Percentiles rank a stretch among this genome's conserved stretches.
phyloP scores from a whole-genome alignment of 805 yeast genomes.

The Teunomyces panamensis region DNA sequence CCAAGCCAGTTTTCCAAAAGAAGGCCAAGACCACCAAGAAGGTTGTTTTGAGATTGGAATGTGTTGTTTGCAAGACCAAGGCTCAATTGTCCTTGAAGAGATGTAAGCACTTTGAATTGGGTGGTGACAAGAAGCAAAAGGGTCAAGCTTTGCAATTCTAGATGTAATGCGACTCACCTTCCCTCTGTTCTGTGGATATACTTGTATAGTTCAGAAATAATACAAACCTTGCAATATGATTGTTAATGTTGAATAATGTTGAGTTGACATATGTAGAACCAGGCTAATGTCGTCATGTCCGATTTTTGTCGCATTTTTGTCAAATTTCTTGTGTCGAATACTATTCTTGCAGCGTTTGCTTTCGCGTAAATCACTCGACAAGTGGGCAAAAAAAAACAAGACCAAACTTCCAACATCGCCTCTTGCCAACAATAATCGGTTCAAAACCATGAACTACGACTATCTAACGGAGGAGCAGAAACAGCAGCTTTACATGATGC shows the following conservation, averaged over 20 bases:
- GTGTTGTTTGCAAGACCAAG: conserved; percentile 98
- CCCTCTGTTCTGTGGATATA: conserved; percentile 4
- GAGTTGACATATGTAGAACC: too few species aligned
- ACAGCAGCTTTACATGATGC: conserved; percentile 28
- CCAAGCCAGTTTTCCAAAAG: conserved; percentile 99
- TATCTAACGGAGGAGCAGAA: conserved; percentile 29
- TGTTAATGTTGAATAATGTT: neutral
- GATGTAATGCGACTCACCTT: conserved; percentile 19
- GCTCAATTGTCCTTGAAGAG: conserved; percentile 97
- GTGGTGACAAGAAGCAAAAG: conserved; percentile 99
- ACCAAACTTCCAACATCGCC: neutral
- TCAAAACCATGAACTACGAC: conserved; percentile 24
- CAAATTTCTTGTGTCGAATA: neutral
- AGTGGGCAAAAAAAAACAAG: neutral
- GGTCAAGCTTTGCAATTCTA: conserved; percentile 99
- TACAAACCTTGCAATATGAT: conserved; percentile 2
- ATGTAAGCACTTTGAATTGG: conserved; percentile 99
- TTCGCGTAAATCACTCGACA: conserved; percentile 1
- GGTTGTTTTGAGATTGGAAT: conserved; percentile 98
- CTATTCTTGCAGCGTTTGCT: neutral
- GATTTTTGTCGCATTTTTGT: conserved; percentile 1
- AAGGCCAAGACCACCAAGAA: conserved; percentile 99
- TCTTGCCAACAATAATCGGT: neutral
- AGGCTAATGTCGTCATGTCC: too few species aligned
- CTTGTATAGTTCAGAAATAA: conserved; percentile 4